Base-by-base conservation (phyloP, 2,329 filamentous ascomycete species). In the Metarhizium sp. region DNA sequence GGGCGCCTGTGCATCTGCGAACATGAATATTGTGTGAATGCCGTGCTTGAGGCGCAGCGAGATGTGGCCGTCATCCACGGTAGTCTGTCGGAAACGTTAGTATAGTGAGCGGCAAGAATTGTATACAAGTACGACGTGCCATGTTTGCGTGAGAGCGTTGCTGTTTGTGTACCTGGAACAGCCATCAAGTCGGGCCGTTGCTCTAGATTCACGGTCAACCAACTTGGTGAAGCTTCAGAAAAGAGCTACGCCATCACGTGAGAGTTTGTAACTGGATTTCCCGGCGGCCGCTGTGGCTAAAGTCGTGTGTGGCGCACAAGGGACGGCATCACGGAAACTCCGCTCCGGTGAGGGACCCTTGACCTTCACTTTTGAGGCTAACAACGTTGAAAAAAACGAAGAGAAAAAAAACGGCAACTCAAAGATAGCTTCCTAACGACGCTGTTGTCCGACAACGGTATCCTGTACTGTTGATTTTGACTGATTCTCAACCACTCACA, bases 1-100 rank as follows among this genome's bases (percentile, higher is more conserved):
- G 11, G 82, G 69, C 43, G 78, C 77, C 14, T 78, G 71, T 5
- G 82, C 73, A 43, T 82, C 78, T 49, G 86, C 77, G 59, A 87
- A 84, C 56, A 91, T 75, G 63, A 88, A 81, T 60, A 90, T 76
- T 4, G 86, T 91, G 62, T 84, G 80, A 56, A 82, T 81, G 65
- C 86, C 84, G 67, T 87, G 79, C 69, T 90, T 90, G 72, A 92
- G 84, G 57, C 85, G 79, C 55, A 92, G 73, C 10, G 86, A 88
- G 62, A 81, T 76, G 61, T 79, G 74, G n/a, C 76, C 71, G 48
- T 82, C 76, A 57, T 73, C 70, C 20, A 73, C 60, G 14, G 49
- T 52, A 40, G 36, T 53, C 59, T 59, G 29, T 50, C 3, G 6
- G 4, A 5, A 38, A 4, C 14, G 32, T 36, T 29, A 30, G 45